Evolutionary conservation across 1,139 yeast species (phyloP).

Genomic region (Candida sojae): DNA sequence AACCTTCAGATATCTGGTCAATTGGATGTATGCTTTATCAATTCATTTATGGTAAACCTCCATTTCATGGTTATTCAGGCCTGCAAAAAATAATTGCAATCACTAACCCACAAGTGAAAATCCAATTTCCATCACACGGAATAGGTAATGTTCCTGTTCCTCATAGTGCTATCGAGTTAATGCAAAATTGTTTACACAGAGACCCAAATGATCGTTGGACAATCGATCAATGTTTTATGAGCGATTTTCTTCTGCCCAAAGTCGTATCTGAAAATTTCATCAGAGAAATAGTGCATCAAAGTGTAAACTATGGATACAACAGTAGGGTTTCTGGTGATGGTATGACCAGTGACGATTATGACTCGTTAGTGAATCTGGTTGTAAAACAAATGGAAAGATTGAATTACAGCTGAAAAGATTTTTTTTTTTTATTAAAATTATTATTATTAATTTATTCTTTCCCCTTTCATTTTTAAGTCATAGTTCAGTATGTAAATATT

Average conservation of each 20-base stretch:
- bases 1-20: slow-evolving; percentile 97
- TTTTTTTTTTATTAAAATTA: not conserved
- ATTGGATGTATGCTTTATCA: slow-evolving; percentile 96
- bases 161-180: slow-evolving; percentile 65
- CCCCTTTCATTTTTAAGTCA: too few species aligned
- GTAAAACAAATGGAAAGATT: slow-evolving; percentile 41
- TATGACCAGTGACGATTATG: slow-evolving; percentile 42
- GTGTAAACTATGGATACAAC: slow-evolving; percentile 66
- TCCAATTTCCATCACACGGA: slow-evolving; percentile 67
- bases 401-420: slow-evolving; percentile 26
- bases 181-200: slow-evolving; percentile 70
- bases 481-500: slow-evolving; percentile 1
- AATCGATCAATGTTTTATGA: slow-evolving; percentile 55
- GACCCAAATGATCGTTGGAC: slow-evolving; percentile 74
- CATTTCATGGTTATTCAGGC: slow-evolving; percentile 81
- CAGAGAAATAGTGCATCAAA: slow-evolving; percentile 71
- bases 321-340: slow-evolving; percentile 36
- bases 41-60: slow-evolving; percentile 92
- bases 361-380: slow-evolving; percentile 42
- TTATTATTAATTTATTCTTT: too few species aligned
- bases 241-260: slow-evolving; percentile 71
- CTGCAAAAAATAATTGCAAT: slow-evolving; percentile 82
- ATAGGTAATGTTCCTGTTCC: slow-evolving; percentile 69
- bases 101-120: slow-evolving; percentile 80
- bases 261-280: slow-evolving; percentile 69